A percentile compares a stretch with the other conserved stretches of the same genome.
These are phyloP conservation scores for Globisporangium paddicum DNA, from an alignment of 352 stramenopile species.

Conservation along the genomic window DNA sequence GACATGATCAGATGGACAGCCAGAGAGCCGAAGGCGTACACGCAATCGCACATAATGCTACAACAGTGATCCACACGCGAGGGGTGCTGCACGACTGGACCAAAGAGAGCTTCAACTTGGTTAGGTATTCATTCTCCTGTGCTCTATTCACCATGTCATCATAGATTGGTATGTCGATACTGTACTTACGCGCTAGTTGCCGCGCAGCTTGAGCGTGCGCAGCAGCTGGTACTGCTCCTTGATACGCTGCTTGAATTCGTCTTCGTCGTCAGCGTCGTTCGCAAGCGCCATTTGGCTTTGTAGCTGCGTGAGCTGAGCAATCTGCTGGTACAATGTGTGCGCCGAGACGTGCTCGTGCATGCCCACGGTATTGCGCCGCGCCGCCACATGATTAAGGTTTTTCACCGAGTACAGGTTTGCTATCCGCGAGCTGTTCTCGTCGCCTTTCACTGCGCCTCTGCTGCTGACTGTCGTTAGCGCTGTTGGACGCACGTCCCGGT, in stretches of 20 bases:
- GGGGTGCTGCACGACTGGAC: too few relatives aligned
- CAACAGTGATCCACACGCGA: too few relatives aligned
- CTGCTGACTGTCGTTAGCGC: neutral
- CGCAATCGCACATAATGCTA: too few relatives aligned
- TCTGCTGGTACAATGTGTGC: slow-evolving; percentile 38
- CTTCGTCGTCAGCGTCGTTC: slow-evolving; percentile 40
- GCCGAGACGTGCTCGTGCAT: slow-evolving; percentile 38
- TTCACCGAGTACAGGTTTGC: slow-evolving; percentile 16
- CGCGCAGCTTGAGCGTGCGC: slow-evolving; percentile 38
- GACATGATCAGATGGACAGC: too few relatives aligned
- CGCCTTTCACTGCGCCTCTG: neutral
- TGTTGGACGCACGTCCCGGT: slow-evolving; percentile 1
- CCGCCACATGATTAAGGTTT: slow-evolving; percentile 7
- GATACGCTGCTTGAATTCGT: slow-evolving; percentile 43
- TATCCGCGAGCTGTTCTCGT: slow-evolving; percentile 17
- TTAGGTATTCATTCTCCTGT: too few relatives aligned
- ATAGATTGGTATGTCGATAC: too few relatives aligned
- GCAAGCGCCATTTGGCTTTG: slow-evolving; percentile 43
- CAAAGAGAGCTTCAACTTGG: too few relatives aligned
- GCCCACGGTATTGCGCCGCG: slow-evolving; percentile 14
- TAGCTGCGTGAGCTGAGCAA: slow-evolving; percentile 46
- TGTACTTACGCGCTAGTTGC: too few relatives aligned
- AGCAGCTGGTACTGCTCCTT: slow-evolving; percentile 58
- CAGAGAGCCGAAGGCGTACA: too few relatives aligned
- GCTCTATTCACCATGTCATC: too few relatives aligned